Base-by-base conservation (phyloP, 306 rosid species). In the Spatholobus suberectus region DNA sequence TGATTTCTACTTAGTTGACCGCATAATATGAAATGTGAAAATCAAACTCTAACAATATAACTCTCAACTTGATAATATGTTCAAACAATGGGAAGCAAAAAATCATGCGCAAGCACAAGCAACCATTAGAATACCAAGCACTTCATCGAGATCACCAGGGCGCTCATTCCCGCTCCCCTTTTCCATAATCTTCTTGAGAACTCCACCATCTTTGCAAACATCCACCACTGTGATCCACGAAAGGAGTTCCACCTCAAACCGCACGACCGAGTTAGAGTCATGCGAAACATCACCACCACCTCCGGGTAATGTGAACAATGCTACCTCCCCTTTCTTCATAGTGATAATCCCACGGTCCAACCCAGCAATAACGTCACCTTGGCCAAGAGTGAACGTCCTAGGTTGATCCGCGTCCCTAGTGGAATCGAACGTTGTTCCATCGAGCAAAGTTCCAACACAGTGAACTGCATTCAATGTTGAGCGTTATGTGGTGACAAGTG, bases 71-170 rank as follows among this genome's bases (percentile, higher is more conserved):
- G 47, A 49, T 80, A 37, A 54, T 37, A 62, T 75, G 69, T 79
- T 83, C 54, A 58, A 57, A 55, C 20, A 57, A 40, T 23, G 44
- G 11, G 26, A 77, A 47, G 37, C 21, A 75, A 77, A 86, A 61
- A 58, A 26, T 59, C 11, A 73, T 21, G 20, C 20, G 81, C 74
- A 24, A 27, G 37, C 3, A 59, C 5, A 37, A 37, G 41, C 8
- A 15, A 76, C 72, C 26, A 55, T 26, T 52, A 84, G 74, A 81
- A 46, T 90, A 92, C 94, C 97, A 67, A 88, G 90, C 76, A 92
- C 94, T 92, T 90, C 90, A 70, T 90, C 93, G 21, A 86, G 81
- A 81, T 85, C 90, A 74, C 86, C n/a, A 15, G 97, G 97, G 26
- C 67, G 81, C 61, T 84, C 85, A 29, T 34, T 83, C 61, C 81